Base-by-base conservation (phyloP, 495 filamentous ascomycete species). In the Rhypophila decipiens region DNA sequence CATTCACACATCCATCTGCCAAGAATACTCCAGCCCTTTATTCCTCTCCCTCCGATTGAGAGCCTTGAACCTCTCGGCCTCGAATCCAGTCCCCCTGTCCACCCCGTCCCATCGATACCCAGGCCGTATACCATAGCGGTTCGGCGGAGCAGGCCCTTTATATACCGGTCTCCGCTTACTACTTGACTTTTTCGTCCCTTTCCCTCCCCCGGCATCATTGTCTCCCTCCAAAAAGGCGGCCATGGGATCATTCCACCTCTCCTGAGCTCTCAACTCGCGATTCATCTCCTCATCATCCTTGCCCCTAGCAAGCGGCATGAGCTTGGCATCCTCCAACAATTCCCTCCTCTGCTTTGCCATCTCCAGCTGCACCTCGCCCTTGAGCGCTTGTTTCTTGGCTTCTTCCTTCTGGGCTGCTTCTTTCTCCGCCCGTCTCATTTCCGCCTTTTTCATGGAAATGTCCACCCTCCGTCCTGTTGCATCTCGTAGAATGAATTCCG, bases 31-130 rank as follows among this genome's bases (percentile, higher is more conserved):
- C 66, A 96, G 60, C 31, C 85, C 78, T 63, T 84, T 83, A 50
- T 82, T 73, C 62, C 86, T 80, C 60, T 77, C 77, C 65, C 75
- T 80, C 61, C 77, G 68, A 67, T 95, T 95, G 63, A 86, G 71
- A 22, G 88, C 86, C 61, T 84, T 83, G 70, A 97, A 97, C 75
- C 88, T 85, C 67, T 96, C 88, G 66, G 79, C 87, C 73, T 98
- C 93, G 61, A 95, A 97, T 35, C 91, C 90, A 74, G 87, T 98
- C 18, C 85, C 75, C 53, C 93, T 74, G 78, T 98, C 94, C 34
- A 98, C 94, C 12, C 94, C 94, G 79, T 99, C 93, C 93, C 93
- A 99, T 56, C 85, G 69, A 71, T 95, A 84, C 7, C 93, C 94
- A 2, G 93, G 93, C 51, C 83, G 69, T 51, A 97, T 97, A 15